Evolutionary conservation across 306 rosid species (phyloP), one percentile per base, ranked within the genome.

Genomic region (Lathyrus aphaca): DNA sequence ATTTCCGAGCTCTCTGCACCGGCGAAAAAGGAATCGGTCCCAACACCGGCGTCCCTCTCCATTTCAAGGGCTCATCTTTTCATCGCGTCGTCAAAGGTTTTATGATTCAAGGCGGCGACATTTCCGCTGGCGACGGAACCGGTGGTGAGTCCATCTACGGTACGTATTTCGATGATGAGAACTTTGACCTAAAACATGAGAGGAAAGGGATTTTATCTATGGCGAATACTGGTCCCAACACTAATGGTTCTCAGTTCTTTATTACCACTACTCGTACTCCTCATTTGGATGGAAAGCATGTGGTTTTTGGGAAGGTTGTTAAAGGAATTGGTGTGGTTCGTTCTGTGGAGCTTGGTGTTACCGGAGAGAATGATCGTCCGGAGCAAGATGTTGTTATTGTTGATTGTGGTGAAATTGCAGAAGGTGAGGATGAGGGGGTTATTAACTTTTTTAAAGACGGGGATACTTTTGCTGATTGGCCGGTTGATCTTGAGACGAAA

Each of bases 81-180:
- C 96, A 90, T 70, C 96, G 91, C 11, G 62, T 90, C 5, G 81
- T 90, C 68, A 90, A 82, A 63, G 94, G 94, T 4, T 87, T 87
- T 70, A 90, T 87, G 96, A 74, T 87, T 10, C 96, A 90, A 84
- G 94, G 94, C 3, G 96, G 96, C 6, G 94, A 90, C 76, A 79
- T 86, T 53, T 80, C 96, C 0, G 93, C 84, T 6, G 79, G 84
- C 6, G 44, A 90, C 23, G 96, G 95, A 9, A 81, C 83, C 4
- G 96, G 96, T 1, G 96, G 96, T 17, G 96, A 86, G 38, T 90
- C 95, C 0, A 86, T 90, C 46, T 90, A 90, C 15, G 95, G 91
- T 10, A 17, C 48, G 58, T 84, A 84, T 25, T 90, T 86, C 64
- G 91, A 87, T 18, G 96, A 90, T 40, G 96, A 90, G 58, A 84